Conservation (phyloP, 257 asterid genomes). For the Asclepias syriaca region DNA sequence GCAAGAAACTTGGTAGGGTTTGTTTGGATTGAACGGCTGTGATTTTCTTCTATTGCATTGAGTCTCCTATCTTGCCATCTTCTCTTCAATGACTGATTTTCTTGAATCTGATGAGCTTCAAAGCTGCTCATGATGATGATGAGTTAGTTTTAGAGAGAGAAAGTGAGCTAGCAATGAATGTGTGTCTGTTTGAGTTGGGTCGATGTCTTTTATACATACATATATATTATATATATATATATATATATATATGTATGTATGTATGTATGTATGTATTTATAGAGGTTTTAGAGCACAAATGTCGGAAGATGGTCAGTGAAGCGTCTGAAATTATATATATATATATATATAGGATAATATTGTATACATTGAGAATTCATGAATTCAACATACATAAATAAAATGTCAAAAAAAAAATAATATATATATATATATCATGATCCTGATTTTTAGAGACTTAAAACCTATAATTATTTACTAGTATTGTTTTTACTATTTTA, state of each 20-base stretch:
- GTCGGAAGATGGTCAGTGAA: conserved; percentile 42
- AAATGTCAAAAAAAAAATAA: no score
- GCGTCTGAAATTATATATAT: conserved; percentile 38
- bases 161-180: neutral
- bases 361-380: no score
- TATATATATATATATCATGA: no score
- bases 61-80: conserved; percentile 38
- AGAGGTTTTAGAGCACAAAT: conserved; percentile 42
- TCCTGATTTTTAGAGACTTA: no score
- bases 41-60: conserved; percentile 7
- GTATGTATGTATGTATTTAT: conserved; percentile 6
- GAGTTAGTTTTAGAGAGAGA: neutral
- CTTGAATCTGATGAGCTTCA: conserved; percentile 38
- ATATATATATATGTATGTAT: no score
- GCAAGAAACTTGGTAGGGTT: conserved; percentile 8
- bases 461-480: no score
- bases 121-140: conserved; percentile 39
- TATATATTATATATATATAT: no score
- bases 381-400: no score
- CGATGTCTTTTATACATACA: neutral
- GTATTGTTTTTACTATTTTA: no score
- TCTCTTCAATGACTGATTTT: conserved; percentile 19
- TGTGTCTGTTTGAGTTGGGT: conserved; percentile 13
- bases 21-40: conserved; percentile 7
- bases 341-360: no score